These are phyloP conservation scores for Kalmusia sp. DNA, from an alignment of 2,329 filamentous ascomycete species.

Conservation along the genomic window DNA sequence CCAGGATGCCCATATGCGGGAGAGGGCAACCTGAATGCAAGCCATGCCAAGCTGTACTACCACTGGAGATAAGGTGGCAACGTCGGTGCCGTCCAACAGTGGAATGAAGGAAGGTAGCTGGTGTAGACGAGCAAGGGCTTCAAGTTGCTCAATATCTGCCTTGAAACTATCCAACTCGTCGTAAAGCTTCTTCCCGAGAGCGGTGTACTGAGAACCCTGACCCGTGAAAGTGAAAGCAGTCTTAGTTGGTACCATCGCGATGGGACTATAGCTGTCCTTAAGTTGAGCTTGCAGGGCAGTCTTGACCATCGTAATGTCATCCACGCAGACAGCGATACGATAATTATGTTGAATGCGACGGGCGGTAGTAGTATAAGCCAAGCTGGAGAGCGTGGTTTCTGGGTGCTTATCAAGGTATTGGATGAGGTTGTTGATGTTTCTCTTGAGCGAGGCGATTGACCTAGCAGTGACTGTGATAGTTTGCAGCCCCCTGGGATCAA, in stretches of 20 bases:
- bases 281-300: conserved; percentile 55
- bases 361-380: conserved; percentile 61
- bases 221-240: conserved; percentile 61
- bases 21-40: conserved; percentile 60
- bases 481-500: conserved; percentile 56
- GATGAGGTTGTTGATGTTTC: conserved; percentile 58
- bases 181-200: conserved; percentile 58
- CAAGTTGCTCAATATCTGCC: conserved; percentile 57
- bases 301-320: conserved; percentile 55
- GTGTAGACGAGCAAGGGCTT: conserved; percentile 55
- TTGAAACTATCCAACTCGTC: conserved; percentile 57
- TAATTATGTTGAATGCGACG: conserved; percentile 63
- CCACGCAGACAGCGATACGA: conserved; percentile 56
- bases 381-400: conserved; percentile 53
- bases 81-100: conserved; percentile 57
- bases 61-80: conserved; percentile 58
- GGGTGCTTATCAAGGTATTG: conserved; percentile 55
- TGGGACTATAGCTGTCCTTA: conserved; percentile 59
- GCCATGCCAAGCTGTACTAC: conserved; percentile 62
- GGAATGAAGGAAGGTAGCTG: conserved; percentile 58
- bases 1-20: conserved; percentile 62
- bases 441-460: conserved; percentile 59
- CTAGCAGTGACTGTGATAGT: conserved; percentile 59
- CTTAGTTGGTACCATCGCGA: conserved; percentile 61
- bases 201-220: conserved; percentile 61